Evolutionary conservation across 768 basidiomycete genomes (phyloP).

Genomic region (Lactarius deliciosus): DNA sequence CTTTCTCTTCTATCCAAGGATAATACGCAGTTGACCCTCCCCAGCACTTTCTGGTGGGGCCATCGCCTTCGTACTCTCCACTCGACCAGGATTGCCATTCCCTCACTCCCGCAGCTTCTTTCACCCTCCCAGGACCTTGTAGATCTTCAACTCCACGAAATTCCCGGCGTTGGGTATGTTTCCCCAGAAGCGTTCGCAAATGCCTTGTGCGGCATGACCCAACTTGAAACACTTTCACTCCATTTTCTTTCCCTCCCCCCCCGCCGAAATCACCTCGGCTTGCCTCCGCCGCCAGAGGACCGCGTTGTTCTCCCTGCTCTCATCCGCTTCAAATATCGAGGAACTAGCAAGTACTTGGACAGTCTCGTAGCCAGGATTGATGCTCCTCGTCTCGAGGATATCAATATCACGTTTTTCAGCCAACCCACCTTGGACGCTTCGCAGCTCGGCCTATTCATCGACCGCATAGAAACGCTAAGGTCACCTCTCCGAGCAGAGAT

Average conservation of each 20-base stretch:
- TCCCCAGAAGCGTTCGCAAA: neutral
- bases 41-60: neutral
- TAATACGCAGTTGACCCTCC: too few species aligned
- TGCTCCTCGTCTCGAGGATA: neutral
- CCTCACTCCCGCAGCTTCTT: neutral
- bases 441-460: neutral
- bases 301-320: neutral
- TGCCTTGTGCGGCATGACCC: neutral
- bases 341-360: neutral
- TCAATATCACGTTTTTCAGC: neutral
- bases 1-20: neutral
- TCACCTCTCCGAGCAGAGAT: neutral
- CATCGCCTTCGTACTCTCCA: neutral
- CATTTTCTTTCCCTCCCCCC: neutral
- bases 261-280: neutral
- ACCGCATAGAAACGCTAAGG: neutral
- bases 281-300: neutral
- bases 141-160: neutral
- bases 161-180: neutral
- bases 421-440: slow-evolving; percentile 1
- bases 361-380: neutral
- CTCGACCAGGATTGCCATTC: neutral
- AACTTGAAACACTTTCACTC: neutral
- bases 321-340: neutral
- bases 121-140: neutral